Evolutionary conservation across 768 basidiomycete species (phyloP).

Genomic region (Suillus tomentosus): DNA sequence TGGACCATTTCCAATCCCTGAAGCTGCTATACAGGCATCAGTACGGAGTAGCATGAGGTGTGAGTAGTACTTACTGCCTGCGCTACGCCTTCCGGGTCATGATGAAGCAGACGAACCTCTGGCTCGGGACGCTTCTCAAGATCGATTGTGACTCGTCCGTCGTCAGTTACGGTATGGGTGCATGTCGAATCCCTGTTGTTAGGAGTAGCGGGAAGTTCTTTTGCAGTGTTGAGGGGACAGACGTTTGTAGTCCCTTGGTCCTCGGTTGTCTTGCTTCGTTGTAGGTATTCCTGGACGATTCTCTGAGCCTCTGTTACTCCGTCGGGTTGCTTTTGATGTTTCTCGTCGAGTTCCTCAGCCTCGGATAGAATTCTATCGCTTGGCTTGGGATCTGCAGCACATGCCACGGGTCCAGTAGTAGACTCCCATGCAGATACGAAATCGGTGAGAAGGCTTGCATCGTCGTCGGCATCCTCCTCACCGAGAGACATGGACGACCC

Average conservation of each 20-base stretch:
- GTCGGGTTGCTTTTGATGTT: constrained; percentile 8
- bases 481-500: constrained; percentile 13
- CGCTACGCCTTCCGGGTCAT: constrained; percentile 38
- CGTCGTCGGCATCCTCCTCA: constrained; percentile 14
- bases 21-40: constrained; percentile 18
- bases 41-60: constrained; percentile 10
- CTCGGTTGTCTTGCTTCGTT: constrained; percentile 6
- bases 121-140: constrained; percentile 35
- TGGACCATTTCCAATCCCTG: constrained; percentile 31
- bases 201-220: constrained; percentile 20
- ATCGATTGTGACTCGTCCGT: constrained; percentile 25
- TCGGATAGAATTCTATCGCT: constrained; percentile 8
- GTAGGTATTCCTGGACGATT: constrained; percentile 12
- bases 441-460: constrained; percentile 11
- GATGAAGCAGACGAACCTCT: constrained; percentile 37
- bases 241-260: neutral
- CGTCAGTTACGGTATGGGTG: constrained; percentile 21
- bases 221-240: constrained; percentile 13
- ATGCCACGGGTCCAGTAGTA: neutral
- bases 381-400: neutral
- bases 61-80: constrained; percentile 39
- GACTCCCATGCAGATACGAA: constrained; percentile 18
- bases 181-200: constrained; percentile 31
- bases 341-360: constrained; percentile 6
- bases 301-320: constrained; percentile 26